Evolutionary conservation across 2,329 filamentous ascomycete species (phyloP).

Genomic region (Pseudogymnoascus sp.): DNA sequence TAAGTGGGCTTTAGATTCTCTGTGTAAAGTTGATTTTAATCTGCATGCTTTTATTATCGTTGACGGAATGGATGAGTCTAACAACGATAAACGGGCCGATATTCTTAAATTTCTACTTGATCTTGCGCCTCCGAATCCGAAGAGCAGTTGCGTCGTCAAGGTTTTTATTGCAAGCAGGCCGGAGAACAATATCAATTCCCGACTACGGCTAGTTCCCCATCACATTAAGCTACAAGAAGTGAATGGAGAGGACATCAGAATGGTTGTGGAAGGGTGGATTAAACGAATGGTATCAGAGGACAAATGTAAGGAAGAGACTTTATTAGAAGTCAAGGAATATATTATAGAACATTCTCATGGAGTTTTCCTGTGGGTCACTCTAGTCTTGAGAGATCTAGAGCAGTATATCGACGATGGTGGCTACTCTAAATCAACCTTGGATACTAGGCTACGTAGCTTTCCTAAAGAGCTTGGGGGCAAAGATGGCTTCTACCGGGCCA

Average conservation of each 20-base stretch:
- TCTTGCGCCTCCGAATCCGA: neutral
- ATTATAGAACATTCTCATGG: neutral
- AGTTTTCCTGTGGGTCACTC: neutral
- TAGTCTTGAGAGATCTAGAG: neutral
- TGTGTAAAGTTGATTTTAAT: neutral
- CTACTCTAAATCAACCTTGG: neutral
- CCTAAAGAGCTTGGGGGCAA: neutral
- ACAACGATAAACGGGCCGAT: neutral
- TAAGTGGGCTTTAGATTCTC: neutral
- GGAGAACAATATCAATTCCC: neutral
- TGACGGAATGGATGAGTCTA: conserved; percentile 17
- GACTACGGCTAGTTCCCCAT: neutral
- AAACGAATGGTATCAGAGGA: neutral
- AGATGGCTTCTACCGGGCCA: neutral
- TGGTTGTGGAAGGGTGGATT: neutral
- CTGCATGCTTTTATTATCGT: conserved; percentile 11
- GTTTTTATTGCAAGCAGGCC: neutral
- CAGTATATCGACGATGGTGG: neutral
- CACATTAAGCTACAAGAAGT: neutral
- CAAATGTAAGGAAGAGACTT: neutral
- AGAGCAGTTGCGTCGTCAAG: neutral
- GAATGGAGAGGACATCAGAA: neutral
- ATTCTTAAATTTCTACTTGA: conserved; percentile 10
- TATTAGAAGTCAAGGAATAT: neutral
- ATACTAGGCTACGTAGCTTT: neutral